These are phyloP conservation scores for Musa balbisiana DNA, from an alignment of 202 grass and related monocot genomes.

Conservation along the genomic window DNA sequence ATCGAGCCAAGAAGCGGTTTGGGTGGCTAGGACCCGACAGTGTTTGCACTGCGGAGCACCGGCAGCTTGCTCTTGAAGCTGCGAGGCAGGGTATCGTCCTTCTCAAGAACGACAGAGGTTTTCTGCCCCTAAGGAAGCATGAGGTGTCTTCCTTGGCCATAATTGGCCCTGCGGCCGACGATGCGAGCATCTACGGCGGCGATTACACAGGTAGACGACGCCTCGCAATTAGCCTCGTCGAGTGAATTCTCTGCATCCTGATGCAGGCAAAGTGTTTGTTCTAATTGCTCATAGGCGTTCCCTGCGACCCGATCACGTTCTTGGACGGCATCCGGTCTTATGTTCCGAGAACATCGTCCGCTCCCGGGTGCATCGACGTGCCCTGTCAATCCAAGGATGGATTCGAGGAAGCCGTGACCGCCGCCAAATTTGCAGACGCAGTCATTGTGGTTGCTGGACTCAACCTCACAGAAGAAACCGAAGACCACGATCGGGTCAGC, in stretches of 20 bases:
- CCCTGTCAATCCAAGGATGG: conserved; percentile 43
- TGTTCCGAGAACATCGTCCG: conserved; percentile 42
- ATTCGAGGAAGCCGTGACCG: conserved; percentile 48
- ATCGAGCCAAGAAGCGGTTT: conserved; percentile 34
- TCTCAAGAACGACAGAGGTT: conserved; percentile 64
- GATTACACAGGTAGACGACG: conserved; percentile 61
- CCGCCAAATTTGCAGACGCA: conserved; percentile 47
- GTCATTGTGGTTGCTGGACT: conserved; percentile 66
- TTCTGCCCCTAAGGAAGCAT: conserved; percentile 62
- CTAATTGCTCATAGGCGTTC: conserved; percentile 38
- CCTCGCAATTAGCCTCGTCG: background rate
- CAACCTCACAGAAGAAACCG: conserved; percentile 69
- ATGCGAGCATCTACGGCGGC: conserved; percentile 54
- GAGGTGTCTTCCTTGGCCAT: conserved; percentile 46
- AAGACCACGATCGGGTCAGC: conserved; percentile 73
- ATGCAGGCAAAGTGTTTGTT: background rate
- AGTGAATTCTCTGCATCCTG: background rate
- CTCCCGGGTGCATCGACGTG: conserved; percentile 48
- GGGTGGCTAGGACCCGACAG: conserved; percentile 39
- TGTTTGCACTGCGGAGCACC: conserved; percentile 63
- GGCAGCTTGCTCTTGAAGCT: conserved; percentile 67
- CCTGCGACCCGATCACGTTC: conserved; percentile 57
- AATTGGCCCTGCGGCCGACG: conserved; percentile 59
- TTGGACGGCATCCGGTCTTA: conserved; percentile 54
- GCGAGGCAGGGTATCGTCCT: conserved; percentile 78